Conservation (phyloP, 2,329 filamentous ascomycete genomes). For the Leptosphaerulina australis region DNA sequence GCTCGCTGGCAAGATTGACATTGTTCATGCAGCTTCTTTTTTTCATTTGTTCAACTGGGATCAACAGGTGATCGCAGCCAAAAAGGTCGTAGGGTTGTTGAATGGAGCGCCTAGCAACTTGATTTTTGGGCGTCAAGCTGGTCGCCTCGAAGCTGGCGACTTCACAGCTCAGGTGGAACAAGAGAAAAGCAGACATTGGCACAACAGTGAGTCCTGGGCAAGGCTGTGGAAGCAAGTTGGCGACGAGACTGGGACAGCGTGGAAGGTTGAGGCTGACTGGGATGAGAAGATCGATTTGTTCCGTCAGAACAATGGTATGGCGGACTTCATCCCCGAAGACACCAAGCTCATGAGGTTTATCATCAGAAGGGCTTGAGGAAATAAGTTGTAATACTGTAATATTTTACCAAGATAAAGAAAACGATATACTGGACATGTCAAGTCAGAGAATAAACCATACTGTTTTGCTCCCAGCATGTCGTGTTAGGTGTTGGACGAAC, state of each 20-base stretch:
- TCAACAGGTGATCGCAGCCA: constrained; percentile 47
- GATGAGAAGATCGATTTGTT: constrained; percentile 30
- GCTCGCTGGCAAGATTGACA: constrained; percentile 50
- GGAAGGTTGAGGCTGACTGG: constrained; percentile 42
- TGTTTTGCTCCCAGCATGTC: neutral
- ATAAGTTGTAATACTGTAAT: neutral
- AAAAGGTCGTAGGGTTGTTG: constrained; percentile 41
- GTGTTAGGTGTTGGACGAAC: neutral
- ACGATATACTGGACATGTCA: neutral
- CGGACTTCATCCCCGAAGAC: constrained; percentile 30
- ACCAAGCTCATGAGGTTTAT: constrained; percentile 36
- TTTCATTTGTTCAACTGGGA: constrained; percentile 54
- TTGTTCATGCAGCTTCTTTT: constrained; percentile 52
- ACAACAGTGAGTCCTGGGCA: constrained; percentile 47
- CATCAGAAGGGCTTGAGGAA: constrained; percentile 22
- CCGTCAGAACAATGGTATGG: constrained; percentile 22
- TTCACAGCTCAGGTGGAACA: constrained; percentile 24
- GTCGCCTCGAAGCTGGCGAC: constrained; percentile 38
- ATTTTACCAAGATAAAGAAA: neutral
- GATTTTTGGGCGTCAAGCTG: constrained; percentile 50
- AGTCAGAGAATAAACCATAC: neutral
- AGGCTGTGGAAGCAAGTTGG: constrained; percentile 50
- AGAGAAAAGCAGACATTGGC: constrained; percentile 39
- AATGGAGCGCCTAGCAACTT: constrained; percentile 44
- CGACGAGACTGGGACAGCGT: constrained; percentile 45